phyloP scores from a whole-genome alignment of 345 rosid genomes.

The Populus nigra region DNA sequence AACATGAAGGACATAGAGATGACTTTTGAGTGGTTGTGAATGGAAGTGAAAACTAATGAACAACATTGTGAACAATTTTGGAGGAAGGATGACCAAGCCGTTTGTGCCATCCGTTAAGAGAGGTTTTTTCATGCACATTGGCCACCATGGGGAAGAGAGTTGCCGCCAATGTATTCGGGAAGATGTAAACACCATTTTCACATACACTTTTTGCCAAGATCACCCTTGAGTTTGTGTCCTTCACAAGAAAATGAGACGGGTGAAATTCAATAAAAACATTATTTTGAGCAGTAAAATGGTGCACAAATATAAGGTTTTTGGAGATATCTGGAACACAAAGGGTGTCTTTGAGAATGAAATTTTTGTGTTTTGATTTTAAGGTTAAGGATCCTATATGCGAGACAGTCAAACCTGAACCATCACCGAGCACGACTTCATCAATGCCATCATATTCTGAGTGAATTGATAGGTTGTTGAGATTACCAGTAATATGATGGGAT shows the following conservation, averaged over 20 bases:
- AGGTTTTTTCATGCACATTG: neutral
- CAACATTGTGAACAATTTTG: neutral
- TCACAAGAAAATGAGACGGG: neutral
- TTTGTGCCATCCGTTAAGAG: neutral
- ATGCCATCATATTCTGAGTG: no score
- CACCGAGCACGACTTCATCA: no score
- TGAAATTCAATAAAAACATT: no score
- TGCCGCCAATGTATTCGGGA: no score
- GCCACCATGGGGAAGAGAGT: neutral
- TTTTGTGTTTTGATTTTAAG: no score
- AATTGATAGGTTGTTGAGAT: no score
- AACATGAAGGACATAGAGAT: neutral
- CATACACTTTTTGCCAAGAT: neutral
- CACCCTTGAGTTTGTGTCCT: neutral
- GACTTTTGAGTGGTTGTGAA: neutral
- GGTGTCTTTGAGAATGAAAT: neutral
- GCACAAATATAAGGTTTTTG: neutral
- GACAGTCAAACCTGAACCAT: no score
- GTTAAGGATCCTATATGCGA: no score
- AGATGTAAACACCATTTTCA: neutral
- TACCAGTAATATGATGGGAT: no score
- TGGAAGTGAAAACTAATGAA: neutral
- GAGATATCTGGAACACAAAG: neutral
- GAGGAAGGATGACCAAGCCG: neutral
- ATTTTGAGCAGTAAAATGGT: neutral